These are phyloP conservation scores for Aspergillus flavus DNA, from an alignment of 2,329 filamentous ascomycete species.

Conservation along the genomic window DNA sequence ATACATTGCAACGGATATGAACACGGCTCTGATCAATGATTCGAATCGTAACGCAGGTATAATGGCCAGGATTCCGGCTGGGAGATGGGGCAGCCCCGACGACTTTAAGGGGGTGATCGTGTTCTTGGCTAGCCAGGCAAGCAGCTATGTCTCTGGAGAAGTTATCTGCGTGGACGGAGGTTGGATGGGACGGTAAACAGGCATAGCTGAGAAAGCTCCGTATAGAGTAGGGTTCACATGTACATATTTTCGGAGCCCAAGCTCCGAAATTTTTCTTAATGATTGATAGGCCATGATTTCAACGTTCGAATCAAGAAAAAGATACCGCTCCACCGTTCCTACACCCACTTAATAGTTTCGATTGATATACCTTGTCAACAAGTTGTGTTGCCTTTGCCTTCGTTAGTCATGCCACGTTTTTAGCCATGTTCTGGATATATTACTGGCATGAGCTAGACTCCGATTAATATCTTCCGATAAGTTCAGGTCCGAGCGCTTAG, in stretches of 20 bases:
- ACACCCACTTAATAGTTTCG: neutral
- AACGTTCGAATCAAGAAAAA: neutral
- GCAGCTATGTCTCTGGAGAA: conserved; percentile 80
- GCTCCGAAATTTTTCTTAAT: neutral
- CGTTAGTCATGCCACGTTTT: conserved; percentile 13
- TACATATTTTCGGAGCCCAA: conserved; percentile 1
- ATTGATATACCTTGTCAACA: conserved; percentile 1
- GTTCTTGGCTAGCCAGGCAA: conserved; percentile 75
- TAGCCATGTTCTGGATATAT: conserved; percentile 12
- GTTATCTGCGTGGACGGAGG: conserved; percentile 83
- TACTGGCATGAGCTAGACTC: neutral
- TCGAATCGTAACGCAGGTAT: conserved; percentile 71
- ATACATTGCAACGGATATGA: conserved; percentile 95
- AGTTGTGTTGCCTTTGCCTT: conserved; percentile 11
- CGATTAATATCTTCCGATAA: neutral
- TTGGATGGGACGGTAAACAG: conserved; percentile 78
- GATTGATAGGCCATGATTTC: neutral
- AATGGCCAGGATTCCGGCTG: conserved; percentile 77
- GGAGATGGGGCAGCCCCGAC: conserved; percentile 78
- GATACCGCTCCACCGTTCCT: neutral
- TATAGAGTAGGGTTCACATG: neutral
- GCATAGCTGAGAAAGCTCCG: neutral
- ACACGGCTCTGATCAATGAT: conserved; percentile 76
- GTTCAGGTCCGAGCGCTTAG: conserved; percentile 2
- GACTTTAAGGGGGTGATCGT: conserved; percentile 86